Evolutionary conservation across 2,329 filamentous ascomycete species (phyloP), one percentile per base, ranked within the genome.

Genomic region (Aotearoamyces nothofagi): DNA sequence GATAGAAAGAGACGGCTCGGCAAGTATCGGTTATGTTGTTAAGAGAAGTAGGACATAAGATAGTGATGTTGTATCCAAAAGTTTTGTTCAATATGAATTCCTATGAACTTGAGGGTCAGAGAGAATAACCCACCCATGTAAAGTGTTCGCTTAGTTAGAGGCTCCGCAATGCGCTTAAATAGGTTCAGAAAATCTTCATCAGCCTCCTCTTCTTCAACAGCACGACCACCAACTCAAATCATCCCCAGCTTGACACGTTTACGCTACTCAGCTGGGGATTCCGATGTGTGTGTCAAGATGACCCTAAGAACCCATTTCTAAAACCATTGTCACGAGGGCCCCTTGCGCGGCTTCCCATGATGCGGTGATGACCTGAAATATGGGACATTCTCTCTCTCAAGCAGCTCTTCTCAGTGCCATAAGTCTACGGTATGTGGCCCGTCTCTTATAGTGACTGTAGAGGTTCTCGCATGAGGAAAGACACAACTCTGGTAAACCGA

Each of bases 241-340:
- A 72, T 73, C 67, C 66, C 61, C 69, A 68, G 66, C 61, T 64
- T 53, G 61, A 62, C 36, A 44, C 39, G 33, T 41, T 43, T 49
- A 45, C n/a, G 50, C 58, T 44, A 72, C 64, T 69, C 65, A 62
- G 61, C 67, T 77, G 70, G 61, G 64, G 69, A 76, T 61, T 78
- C 69, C 69, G 69, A 69, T 68, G 66, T 54, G 67, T 67, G 62
- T 56, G 76, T 78, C 76, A 58, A 81, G 76, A 82, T 56, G 30
- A 42, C 36, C 16, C 32, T 47, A 60, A 64, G 47, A 35, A 52
- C 55, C 66, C 74, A 67, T 68, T 70, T 76, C 61, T 77, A 82
- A 82, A 82, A 82, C 77, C 76, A 76, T 81, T 66, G 68, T 72
- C 67, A 72, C 69, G 76, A 82, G 70, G 68, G 69, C 58, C 62